phyloP scores from a whole-genome alignment of 345 rosid species.

The Salix caprea region DNA sequence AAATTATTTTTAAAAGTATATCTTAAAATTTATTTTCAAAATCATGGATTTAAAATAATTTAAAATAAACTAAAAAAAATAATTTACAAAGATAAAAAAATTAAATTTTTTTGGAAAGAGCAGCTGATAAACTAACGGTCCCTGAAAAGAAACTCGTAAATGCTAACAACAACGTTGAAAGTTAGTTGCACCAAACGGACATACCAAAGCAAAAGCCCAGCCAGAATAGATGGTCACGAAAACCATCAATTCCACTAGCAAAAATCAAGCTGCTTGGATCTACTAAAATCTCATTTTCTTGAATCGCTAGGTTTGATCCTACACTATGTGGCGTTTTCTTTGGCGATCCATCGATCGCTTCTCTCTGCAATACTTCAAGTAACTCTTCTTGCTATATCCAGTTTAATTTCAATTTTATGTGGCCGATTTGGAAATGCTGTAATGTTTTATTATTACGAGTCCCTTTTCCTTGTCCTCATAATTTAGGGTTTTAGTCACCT shows the following conservation, averaged over 20 bases:
- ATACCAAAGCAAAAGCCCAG: background rate
- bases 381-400: background rate
- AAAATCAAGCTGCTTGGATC: background rate
- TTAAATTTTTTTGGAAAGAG: too few species aligned
- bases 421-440: background rate
- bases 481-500: too few species aligned
- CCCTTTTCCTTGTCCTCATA: too few species aligned
- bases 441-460: background rate
- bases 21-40: too few species aligned
- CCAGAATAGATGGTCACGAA: too few species aligned
- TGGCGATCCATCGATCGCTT: constrained; percentile 67
- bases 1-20: too few species aligned
- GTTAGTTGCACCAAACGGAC: constrained; percentile 40
- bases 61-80: too few species aligned
- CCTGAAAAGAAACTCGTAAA: too few species aligned
- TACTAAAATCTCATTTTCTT: background rate
- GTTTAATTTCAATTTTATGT: background rate
- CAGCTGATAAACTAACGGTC: too few species aligned
- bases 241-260: too few species aligned
- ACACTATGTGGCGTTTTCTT: constrained; percentile 46
- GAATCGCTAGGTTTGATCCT: background rate
- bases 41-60: too few species aligned
- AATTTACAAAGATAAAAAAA: too few species aligned
- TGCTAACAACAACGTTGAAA: constrained; percentile 19
- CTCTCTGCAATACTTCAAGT: constrained; percentile 61